Percentiles rank a stretch among this genome's conserved stretches.
phyloP scores from a whole-genome alignment of 306 rosid species.

The Psophocarpus tetragonolobus region DNA sequence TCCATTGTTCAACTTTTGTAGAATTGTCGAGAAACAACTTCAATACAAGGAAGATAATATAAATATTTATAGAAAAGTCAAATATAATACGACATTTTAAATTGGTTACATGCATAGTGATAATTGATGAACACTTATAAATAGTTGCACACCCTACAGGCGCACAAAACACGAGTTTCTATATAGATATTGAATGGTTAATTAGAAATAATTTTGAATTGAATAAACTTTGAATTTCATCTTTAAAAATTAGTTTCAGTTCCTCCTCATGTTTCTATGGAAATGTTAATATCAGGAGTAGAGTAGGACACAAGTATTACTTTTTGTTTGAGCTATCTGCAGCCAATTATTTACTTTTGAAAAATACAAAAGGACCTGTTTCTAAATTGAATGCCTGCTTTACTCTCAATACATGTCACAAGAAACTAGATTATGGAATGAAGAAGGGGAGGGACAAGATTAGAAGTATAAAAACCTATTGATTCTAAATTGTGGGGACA shows the following conservation, averaged over 20 bases:
- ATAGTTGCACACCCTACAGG: background rate
- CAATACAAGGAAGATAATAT: background rate
- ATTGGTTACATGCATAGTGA: background rate
- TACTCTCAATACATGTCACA: slow-evolving; percentile 1
- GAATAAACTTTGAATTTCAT: too few relatives aligned
- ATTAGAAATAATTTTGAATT: too few relatives aligned
- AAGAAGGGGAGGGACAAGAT: background rate
- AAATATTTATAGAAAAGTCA: background rate
- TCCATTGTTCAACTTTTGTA: background rate
- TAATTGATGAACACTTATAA: background rate
- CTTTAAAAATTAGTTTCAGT: too few relatives aligned
- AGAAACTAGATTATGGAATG: background rate
- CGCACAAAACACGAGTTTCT: background rate
- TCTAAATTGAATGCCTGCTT: background rate
- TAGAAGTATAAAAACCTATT: background rate
- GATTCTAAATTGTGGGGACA: background rate
- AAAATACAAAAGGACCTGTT: background rate
- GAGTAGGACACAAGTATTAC: background rate
- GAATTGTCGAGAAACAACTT: slow-evolving; percentile 1
- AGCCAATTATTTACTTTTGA: background rate
- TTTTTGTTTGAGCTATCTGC: background rate
- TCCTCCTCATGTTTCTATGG: too few relatives aligned
- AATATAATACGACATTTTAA: slow-evolving; percentile 1
- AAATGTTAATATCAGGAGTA: too few relatives aligned
- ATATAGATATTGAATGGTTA: background rate